Conservation (phyloP, 805 yeast genomes). For the Saturnispora quitensis region DNA sequence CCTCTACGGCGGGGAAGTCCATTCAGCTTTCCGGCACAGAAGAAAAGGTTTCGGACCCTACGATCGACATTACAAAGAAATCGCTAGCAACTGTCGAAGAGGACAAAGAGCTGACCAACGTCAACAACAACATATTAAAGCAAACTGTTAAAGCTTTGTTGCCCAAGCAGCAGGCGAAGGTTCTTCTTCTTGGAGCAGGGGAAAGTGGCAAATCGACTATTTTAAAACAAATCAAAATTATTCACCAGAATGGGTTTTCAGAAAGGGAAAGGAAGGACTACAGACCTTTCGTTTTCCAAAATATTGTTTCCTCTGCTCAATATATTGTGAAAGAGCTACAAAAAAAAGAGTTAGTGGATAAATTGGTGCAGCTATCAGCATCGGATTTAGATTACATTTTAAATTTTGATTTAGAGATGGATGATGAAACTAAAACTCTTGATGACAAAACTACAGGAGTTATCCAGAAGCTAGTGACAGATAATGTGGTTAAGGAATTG, state of each 20-base stretch:
- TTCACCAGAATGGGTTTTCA: constrained; percentile 64
- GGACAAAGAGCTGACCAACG: constrained; percentile 4
- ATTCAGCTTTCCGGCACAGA: background rate
- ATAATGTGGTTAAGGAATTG: constrained; percentile 49
- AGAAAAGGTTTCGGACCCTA: background rate
- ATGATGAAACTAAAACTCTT: constrained; percentile 35
- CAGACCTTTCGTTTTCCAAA: constrained; percentile 70
- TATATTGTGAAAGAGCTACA: constrained; percentile 58
- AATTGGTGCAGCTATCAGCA: constrained; percentile 25
- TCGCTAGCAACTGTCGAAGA: constrained; percentile 9
- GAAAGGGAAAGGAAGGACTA: constrained; percentile 65
- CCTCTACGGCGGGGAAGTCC: background rate
- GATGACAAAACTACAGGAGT: constrained; percentile 40
- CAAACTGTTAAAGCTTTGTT: background rate
- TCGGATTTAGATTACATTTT: constrained; percentile 37
- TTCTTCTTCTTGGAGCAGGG: constrained; percentile 79
- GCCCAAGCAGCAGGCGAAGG: constrained; percentile 47
- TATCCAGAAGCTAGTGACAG: constrained; percentile 44
- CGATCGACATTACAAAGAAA: background rate
- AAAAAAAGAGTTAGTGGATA: constrained; percentile 35
- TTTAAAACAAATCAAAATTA: constrained; percentile 71
- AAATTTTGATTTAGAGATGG: constrained; percentile 42
- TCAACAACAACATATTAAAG: background rate
- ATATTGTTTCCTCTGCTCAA: constrained; percentile 68
- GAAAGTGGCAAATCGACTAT: constrained; percentile 78